Evolutionary conservation across 306 rosid genomes (phyloP), one percentile per base, ranked within the genome.

Genomic region (Sechiopsis laciniata): DNA sequence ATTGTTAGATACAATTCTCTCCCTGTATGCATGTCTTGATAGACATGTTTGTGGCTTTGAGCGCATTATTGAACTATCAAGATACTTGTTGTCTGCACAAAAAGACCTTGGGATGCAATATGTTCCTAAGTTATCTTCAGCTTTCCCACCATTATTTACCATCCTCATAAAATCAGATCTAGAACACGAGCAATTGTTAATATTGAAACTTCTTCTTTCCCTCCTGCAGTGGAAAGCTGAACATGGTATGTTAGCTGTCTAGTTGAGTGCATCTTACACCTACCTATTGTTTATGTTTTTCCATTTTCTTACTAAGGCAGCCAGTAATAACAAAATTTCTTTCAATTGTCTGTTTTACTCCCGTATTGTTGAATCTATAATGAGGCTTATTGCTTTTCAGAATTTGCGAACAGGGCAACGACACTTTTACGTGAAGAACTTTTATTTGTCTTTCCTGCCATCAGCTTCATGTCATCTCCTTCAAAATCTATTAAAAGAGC

Each of bases 381-480:
- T 15, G 37, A 59, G 62, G 16, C 14, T 50, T 11, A 24, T 74
- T 10, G 46, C 54, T 45, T 61, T 74, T 86, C 93, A 94, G 99
- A 84, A 71, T 65, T 56, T 79, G 81, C 81, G 78, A 77, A 77
- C 67, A 74, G 83, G 69, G 68, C 46, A 80, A 63, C 55, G 60
- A 67, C 77, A 73, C 75, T 81, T 82, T 73, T 60, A 76, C 73
- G 76, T 45, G 97, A 91, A 85, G 99, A 94, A 79, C 79, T 87
- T 77, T 79, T 91, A 83, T 87, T 90, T 55, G 79, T 89, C 77
- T 85, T 94, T 85, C 99, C 97, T 51, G 72, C 79, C 75, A 80
- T 91, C 73, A 82, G 91, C 84, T 89, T 94, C 78, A 82, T 89
- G 84, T 87, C 99, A n/a, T 94, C 97, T 79, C 85, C 98, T 76